Percentiles rank a stretch among this genome's conserved stretches.
phyloP scores from a whole-genome alignment of 192 early-diverging fungal species.

The Backusella tarrabulga region DNA sequence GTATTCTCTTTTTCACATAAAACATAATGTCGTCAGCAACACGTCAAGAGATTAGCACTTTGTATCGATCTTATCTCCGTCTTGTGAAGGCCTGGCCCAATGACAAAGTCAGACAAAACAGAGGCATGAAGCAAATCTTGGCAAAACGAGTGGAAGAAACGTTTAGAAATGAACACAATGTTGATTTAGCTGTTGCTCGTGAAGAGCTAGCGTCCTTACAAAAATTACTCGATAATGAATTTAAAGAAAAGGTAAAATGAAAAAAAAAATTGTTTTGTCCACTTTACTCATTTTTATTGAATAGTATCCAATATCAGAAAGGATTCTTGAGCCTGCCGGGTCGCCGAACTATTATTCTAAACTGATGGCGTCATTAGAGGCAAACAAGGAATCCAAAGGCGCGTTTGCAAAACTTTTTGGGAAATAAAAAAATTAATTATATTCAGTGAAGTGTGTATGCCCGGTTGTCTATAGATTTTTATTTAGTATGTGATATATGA shows the following conservation, averaged over 20 bases:
- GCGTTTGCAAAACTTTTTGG: conserved; percentile 29
- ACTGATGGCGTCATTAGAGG: conserved; percentile 47
- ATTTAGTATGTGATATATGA: not conserved
- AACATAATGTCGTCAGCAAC: conserved; percentile 2
- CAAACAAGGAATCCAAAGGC: conserved; percentile 47
- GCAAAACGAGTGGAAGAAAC: conserved; percentile 46
- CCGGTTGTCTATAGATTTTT: conserved; percentile 22
- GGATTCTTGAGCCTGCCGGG: conserved; percentile 50
- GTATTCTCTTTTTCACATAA: not conserved
- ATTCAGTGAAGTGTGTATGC: conserved; percentile 35
- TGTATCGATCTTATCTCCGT: conserved; percentile 62
- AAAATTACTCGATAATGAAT: conserved; percentile 46
- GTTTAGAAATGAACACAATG: conserved; percentile 32
- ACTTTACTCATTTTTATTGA: not conserved
- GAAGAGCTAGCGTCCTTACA: conserved; percentile 44
- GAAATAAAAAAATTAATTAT: not conserved
- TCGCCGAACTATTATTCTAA: conserved; percentile 56
- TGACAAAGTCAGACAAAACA: conserved; percentile 66
- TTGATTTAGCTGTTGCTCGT: conserved; percentile 37
- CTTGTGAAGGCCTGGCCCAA: conserved; percentile 61
- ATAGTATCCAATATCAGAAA: conserved; percentile 56
- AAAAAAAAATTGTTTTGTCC: not conserved
- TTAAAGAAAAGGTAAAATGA: conserved; percentile 47
- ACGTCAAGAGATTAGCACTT: conserved; percentile 26
- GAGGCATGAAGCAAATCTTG: conserved; percentile 66